Base-by-base conservation (phyloP, 23 red algal genomes). In the Gracilaria vermiculophylla region DNA sequence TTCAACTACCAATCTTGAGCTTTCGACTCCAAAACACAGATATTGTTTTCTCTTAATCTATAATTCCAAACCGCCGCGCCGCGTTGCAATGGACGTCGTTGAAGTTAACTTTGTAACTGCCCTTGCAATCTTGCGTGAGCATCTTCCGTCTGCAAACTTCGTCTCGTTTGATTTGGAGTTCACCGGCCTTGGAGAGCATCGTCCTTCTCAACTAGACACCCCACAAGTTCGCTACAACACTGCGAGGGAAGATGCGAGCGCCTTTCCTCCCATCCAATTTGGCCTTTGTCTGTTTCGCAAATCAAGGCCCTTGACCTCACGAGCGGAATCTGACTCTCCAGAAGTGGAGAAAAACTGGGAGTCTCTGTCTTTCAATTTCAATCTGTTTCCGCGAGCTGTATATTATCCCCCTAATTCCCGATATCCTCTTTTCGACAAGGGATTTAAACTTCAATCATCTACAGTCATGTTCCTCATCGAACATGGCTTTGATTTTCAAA, bases 401-500 rank as follows among this genome's bases (percentile, higher is more conserved):
- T 91, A 91, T 56, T 80, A 69, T 19, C 74, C 74, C 47, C 45
- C 58, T 13, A 69, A 17, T 40, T 40, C 58, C 32, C 35, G 76
- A 28, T 91, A 81, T 53, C 87, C 87, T 17, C 49, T 67, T 47
- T 73, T 41, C 56, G 87, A 91, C 62, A 71, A 60, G 43, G 57
- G 60, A 17, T 52, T 91, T 51, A 39, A 80, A 31, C 31, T 91
- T 24, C 87, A 91, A 56, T 51, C 76, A 28, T 81, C 75, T 14
- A 70, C 87, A 11, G 75, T 81, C 16, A 28, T 67, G 54, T 91
- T 91, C 56, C 32, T 91, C 13, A 43, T 62, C 36, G 37, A 39
- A n/a, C 74, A 91, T 72, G 75, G 73, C 36, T 91, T 91, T 72
- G 87, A 91, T 74, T 91, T 91, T 53, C 60, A 52, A 17, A 91